Evolutionary conservation across 2,329 filamentous ascomycete genomes (phyloP), one percentile per base, ranked within the genome.

Genomic region (Pseudogymnoascus sp.): DNA sequence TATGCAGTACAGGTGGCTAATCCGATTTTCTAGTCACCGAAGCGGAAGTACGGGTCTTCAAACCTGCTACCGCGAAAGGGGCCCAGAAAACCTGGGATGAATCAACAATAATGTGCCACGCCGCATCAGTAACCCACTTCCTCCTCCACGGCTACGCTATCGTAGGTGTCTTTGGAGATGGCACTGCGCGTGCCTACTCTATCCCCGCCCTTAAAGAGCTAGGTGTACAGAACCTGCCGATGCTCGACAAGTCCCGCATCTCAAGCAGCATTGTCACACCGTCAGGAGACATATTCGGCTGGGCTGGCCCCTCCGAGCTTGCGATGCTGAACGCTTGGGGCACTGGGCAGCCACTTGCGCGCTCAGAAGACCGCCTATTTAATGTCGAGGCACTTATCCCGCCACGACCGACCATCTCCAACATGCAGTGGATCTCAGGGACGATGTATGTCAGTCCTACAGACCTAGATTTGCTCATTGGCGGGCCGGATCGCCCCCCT

Each of bases 351-450:
- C 75, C 79, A 29, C 76, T 90, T 64, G 84, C 82, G 63, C 85
- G 81, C 60, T 79, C 78, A 0, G 75, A 84, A n/a, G 92, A 97
- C 71, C 84, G 80, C 6, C 79, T 99, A 2, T 84, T 90, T 74
- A 96, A 97, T 71, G 86, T 89, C 0, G 80, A 89, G 63, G 82
- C 90, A 0, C 72, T 82, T 13, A 82, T 89, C 21, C 93, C 92
- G 1, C 82, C 90, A 10, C 85, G 94, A 1, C 94, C 94, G 0
- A 96, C 92, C 0, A 99, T 99, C 64, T 95, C 90, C 18, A 96
- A 95, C 69, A 76, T 99, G 37, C 92, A 97, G 75, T 99, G 94
- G 94, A 91, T 99, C 60, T 89, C 92, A 0, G 94, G 94, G 3
- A 97, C 93, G 1, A 93, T 97, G 74, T 89, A 95, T 69, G 83